Base-by-base conservation (phyloP, 176 grass and related monocot genomes). In the Avena eriantha region DNA sequence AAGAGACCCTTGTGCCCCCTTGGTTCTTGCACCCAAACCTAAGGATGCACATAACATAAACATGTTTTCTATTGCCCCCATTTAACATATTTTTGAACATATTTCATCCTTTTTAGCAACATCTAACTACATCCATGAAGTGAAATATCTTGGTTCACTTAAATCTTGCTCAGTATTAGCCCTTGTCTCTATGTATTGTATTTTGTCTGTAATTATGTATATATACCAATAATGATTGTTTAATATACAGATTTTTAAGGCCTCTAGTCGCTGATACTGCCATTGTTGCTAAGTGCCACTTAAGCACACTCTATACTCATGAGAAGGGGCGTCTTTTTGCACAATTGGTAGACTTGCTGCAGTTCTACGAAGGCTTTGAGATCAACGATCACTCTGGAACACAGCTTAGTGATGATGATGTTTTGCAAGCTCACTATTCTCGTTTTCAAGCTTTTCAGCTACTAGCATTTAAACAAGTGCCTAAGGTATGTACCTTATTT, bases 321-420 rank as follows among this genome's bases (percentile, higher is more conserved):
- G 97, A 99, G 83, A 99, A 96, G 77, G 97, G 97, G 3, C 88
- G 94, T 0, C 94, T 99, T 68, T 99, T 99, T 88, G 92, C 92
- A 56, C 94, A 99, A 56, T 85, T 99, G 57, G 97, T 99, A 11
- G 97, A 99, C 83, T 88, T 99, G 80, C 87, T 99, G 47, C 97
- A 99, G 76, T 99, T 99, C 87, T 99, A 99, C 39, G 97, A 91
- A 84, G 89, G 97, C 54, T 99, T 99, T 91, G 97, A 99, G 75
- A 99, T 99, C 61, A 88, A 99, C 49, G 97, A 99, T 83, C 94
- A 99, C 80, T 88, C 93, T 78, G 97, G 94, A 69, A 99, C 87
- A 61, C 97, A 99, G 73, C 87, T 99, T 8, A 91, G 81, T 83
- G 97, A 99, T 83, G 94, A 99, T 83, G 94, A 99, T 87, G 87